These are phyloP conservation scores for Grigorovia yakushimaensis DNA, from an alignment of 805 yeast genomes.

Conservation along the genomic window DNA sequence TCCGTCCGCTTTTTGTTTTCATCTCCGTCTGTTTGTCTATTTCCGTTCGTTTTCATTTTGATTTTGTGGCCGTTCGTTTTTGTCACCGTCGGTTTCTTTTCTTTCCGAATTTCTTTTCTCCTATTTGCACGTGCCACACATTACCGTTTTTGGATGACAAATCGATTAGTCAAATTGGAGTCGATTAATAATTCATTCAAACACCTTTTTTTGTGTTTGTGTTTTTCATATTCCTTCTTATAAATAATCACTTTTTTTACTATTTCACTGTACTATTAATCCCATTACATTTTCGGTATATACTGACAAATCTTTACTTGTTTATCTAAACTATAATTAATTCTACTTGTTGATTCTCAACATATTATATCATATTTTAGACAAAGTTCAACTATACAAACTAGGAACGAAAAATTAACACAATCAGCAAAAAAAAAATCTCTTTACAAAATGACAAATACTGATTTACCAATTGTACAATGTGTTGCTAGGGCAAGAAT, in stretches of 20 bases:
- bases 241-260: not conserved
- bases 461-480: conserved; percentile 57
- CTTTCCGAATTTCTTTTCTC: not conserved
- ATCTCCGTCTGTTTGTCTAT: no score
- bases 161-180: not conserved
- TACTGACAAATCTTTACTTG: no score
- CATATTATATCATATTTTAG: no score
- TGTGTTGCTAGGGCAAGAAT: conserved; percentile 93
- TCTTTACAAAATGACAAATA: conserved; percentile 4
- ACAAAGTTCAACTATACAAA: no score
- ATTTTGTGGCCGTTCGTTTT: no score
- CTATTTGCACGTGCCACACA: not conserved
- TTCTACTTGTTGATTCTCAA: no score
- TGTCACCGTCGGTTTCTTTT: not conserved
- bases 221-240: not conserved
- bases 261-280: not conserved
- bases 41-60: not conserved
- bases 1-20: no score
- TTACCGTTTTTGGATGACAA: not conserved
- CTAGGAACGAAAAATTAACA: no score
- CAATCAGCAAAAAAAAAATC: not conserved
- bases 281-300: no score
- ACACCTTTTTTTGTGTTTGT: not conserved
- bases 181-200: not conserved
- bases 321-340: no score